Conservation (phyloP, 106 monocot species). For the Dendrobium catenatum region DNA sequence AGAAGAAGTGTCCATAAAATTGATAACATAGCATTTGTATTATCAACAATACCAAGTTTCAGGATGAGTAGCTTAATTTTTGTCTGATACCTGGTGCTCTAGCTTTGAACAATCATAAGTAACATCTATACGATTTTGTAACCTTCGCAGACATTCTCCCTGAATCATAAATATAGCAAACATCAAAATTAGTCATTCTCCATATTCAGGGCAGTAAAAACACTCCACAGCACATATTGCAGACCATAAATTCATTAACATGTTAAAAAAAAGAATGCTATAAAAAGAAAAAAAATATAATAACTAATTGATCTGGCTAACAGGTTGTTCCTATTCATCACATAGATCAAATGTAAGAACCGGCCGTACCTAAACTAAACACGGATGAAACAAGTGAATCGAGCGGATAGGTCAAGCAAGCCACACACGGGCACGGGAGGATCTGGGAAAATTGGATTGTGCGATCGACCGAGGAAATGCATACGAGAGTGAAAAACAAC, state of each 20-base stretch:
- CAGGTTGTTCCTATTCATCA: not conserved
- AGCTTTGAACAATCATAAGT: conserved; percentile 66
- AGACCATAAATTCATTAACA: not conserved
- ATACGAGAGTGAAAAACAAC: too few relatives aligned
- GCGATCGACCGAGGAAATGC: too few relatives aligned
- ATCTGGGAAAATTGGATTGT: too few relatives aligned
- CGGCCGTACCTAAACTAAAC: too few relatives aligned
- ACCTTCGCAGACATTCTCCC: conserved; percentile 61
- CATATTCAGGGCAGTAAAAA: not conserved
- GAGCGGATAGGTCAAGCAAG: too few relatives aligned
- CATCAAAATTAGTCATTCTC: not conserved
- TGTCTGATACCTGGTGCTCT: conserved; percentile 78
- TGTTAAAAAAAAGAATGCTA: not conserved
- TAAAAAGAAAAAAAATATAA: not conserved
- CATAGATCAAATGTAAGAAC: not conserved
- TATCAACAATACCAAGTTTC: not conserved
- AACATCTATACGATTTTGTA: conserved; percentile 68
- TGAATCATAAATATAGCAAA: conserved; percentile 23
- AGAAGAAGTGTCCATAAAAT: not conserved
- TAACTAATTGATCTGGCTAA: not conserved
- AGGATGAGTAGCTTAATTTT: not conserved
- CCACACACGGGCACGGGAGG: too few relatives aligned
- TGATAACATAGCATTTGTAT: not conserved
- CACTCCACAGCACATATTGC: not conserved
- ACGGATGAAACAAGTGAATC: too few relatives aligned